Conservation (phyloP, 805 yeast species). For the Candida endomychidarum region DNA sequence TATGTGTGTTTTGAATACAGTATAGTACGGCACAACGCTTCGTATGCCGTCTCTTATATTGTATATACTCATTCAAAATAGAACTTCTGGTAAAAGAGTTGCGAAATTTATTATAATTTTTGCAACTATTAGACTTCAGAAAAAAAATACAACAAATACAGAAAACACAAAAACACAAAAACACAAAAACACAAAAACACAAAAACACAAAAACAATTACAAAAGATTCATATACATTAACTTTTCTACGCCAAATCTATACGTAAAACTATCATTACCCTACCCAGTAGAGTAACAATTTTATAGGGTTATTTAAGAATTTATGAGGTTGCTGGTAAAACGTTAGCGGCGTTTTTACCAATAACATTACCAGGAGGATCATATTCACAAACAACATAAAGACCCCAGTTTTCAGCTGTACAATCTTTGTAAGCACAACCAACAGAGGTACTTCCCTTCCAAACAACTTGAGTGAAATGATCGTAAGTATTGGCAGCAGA, state of each 20-base stretch:
- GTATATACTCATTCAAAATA: neutral
- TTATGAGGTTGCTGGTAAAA: constrained; percentile 16
- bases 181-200: too few relatives aligned
- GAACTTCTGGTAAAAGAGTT: too few relatives aligned
- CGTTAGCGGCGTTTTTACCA: constrained; percentile 35
- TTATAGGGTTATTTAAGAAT: constrained; percentile 21
- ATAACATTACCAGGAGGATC: constrained; percentile 72
- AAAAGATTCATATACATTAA: constrained; percentile 19
- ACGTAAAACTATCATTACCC: constrained; percentile 31
- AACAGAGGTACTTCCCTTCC: constrained; percentile 59
- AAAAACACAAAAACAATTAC: too few relatives aligned
- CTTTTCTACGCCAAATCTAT: constrained; percentile 27
- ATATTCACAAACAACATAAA: constrained; percentile 74
- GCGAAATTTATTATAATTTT: too few relatives aligned
- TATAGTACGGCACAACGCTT: constrained; percentile 36
- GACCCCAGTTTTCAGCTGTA: constrained; percentile 39
- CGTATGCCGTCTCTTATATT: constrained; percentile 32
- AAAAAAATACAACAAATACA: too few relatives aligned
- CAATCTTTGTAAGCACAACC: constrained; percentile 80
- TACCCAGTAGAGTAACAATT: constrained; percentile 15
- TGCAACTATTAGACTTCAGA: too few relatives aligned
- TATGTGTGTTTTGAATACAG: constrained; percentile 30
- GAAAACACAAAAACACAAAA: too few relatives aligned
- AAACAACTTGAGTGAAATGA: constrained; percentile 80
- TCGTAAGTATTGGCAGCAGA: constrained; percentile 38